Percentiles rank a stretch among this genome's conserved stretches.
Conservation (phyloP, 2,329 filamentous ascomycete genomes). For the Paradendryphiella salina region DNA sequence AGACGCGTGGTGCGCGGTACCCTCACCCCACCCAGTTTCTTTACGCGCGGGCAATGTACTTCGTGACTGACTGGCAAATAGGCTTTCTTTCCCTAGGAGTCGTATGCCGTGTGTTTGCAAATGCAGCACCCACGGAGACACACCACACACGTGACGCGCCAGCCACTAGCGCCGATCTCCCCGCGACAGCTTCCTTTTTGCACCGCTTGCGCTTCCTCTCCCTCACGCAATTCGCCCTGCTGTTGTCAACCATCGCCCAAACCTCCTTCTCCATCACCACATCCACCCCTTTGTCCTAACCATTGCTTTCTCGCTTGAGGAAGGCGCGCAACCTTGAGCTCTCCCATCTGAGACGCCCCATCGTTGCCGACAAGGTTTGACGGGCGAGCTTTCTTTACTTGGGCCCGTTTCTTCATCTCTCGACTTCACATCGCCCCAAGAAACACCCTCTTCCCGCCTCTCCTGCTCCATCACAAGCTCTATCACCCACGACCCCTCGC, state of each 20-base stretch:
- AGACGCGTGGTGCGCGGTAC: slow-evolving; percentile 2
- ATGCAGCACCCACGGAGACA: not conserved
- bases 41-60: not conserved
- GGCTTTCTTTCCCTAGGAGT: too few species aligned
- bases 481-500: slow-evolving; percentile 29
- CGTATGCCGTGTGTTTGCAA: too few species aligned
- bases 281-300: slow-evolving; percentile 22
- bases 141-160: slow-evolving; percentile 22
- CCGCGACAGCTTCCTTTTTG: slow-evolving; percentile 26
- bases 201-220: slow-evolving; percentile 20
- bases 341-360: slow-evolving; percentile 30
- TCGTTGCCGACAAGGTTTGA: slow-evolving; percentile 46
- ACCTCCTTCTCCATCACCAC: slow-evolving; percentile 25
- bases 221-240: slow-evolving; percentile 21
- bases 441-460: slow-evolving; percentile 35
- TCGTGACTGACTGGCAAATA: too few species aligned
- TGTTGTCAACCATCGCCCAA: slow-evolving; percentile 19
- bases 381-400: slow-evolving; percentile 47
- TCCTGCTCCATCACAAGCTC: slow-evolving; percentile 39
- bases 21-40: slow-evolving; percentile 6
- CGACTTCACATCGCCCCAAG: slow-evolving; percentile 35
- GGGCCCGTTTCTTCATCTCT: slow-evolving; percentile 39
- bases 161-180: slow-evolving; percentile 26
- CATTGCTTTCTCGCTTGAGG: slow-evolving; percentile 21
- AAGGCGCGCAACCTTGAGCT: slow-evolving; percentile 26